Evolutionary conservation across 257 asterid genomes (phyloP).

Genomic region (Jasminum sambac): DNA sequence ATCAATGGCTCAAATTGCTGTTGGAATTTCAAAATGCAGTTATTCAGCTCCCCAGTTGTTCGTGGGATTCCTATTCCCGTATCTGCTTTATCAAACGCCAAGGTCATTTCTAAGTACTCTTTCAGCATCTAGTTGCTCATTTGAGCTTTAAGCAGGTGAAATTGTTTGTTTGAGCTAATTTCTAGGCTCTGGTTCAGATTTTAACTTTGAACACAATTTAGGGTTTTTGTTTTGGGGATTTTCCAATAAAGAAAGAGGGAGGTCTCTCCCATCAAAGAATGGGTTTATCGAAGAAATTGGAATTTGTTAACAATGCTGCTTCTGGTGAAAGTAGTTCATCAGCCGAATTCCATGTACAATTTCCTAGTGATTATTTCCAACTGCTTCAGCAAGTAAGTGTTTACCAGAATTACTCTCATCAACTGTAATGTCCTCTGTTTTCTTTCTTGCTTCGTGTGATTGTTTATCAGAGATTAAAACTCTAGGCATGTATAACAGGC

Average conservation of each 20-base stretch:
- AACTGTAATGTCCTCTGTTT: no score
- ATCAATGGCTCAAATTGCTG: background rate
- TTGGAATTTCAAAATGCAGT: slow-evolving; percentile 47
- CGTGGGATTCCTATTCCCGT: slow-evolving; percentile 30
- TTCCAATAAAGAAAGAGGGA: slow-evolving; percentile 25
- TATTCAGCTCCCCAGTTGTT: slow-evolving; percentile 40
- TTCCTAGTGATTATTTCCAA: slow-evolving; percentile 73
- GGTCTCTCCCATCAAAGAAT: slow-evolving; percentile 19
- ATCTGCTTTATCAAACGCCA: slow-evolving; percentile 26
- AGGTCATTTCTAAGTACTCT: slow-evolving; percentile 29
- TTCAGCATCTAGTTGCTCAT: background rate
- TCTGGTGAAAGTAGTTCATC: slow-evolving; percentile 40
- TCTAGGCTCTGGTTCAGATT: no score
- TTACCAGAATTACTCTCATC: background rate
- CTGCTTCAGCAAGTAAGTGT: slow-evolving; percentile 67
- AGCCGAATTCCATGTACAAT: slow-evolving; percentile 49
- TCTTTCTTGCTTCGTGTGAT: background rate
- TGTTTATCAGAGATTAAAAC: background rate
- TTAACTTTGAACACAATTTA: slow-evolving; percentile 18
- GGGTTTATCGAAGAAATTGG: slow-evolving; percentile 25
- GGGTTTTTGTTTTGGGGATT: slow-evolving; percentile 38
- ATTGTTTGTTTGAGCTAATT: background rate
- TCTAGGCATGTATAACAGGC: slow-evolving; percentile 49
- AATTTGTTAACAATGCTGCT: slow-evolving; percentile 34
- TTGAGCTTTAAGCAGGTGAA: background rate